Base-by-base conservation (phyloP, 164 flowering plant species). In the Aristolochia fimbriata region DNA sequence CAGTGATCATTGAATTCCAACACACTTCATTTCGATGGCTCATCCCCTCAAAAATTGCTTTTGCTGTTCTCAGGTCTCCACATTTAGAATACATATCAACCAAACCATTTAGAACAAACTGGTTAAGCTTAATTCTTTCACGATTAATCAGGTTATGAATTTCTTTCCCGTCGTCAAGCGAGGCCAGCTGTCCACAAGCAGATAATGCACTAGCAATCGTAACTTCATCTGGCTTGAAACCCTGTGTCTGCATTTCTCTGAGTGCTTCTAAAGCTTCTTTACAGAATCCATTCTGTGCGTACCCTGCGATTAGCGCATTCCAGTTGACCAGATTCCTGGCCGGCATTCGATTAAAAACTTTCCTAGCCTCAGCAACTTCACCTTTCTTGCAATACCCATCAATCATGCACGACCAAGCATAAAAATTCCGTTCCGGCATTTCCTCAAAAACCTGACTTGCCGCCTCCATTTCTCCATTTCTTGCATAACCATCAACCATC, bases 81-180 rank as follows among this genome's bases (percentile, higher is more conserved):
- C 90, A 85, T 68, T 87, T 87, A 27, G 90, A 87, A 71, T 87
- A 87, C 97, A 87, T 89, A 72, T 89, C 94, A 17, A 87, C 74
- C 25, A 89, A 68, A 9, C 77, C 85, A 76, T 83, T 89, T 1
- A 72, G 58, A 61, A 85, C 83, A 71, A 80, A 83, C 69, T 74
- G 80, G 60, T 83, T 89, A 55, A 69, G 64, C 64, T 72, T 71
- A 19, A 87, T 71, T 13, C 76, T 59, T 20, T 73, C 76, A 1
- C 50, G 27, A 19, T 55, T 22, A 17, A 83, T 70, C 60, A 74
- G 62, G 16, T 57, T 33, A 57, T 87, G 92, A 10, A 90, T 62
- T 63, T 79, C 71, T 67, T 71, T 83, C n/a, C 92, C 97, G 21
- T 33, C 55, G 62, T 79, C 79, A 52, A 85, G 71, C 2, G 55